Evolutionary conservation across 2,329 filamentous ascomycete species (phyloP), one percentile per base, ranked within the genome.

Genomic region (Aspergillus ochraceus): DNA sequence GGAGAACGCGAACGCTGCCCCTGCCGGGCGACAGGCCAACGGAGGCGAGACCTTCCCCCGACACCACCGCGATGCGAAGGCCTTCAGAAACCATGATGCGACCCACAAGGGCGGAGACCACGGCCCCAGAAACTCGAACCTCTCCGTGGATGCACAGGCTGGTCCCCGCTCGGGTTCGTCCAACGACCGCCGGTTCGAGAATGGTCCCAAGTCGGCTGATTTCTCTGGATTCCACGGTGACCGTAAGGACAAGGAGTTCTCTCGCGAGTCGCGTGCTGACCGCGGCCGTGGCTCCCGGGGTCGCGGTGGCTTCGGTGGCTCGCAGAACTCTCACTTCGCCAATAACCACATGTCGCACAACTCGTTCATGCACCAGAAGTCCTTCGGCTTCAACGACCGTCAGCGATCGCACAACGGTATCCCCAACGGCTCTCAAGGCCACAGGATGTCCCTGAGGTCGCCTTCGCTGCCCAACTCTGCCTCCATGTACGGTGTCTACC

Each of bases 401-500:
- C 74, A 78, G 58, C 73, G 77, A 10, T 72, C 76, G n/a, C 77
- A 77, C 47, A 72, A 74, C 59, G 70, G 66, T 12, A 63, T 72
- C 47, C 61, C 74, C 52, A 78, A 76, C 61, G 73, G 74, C 46
- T 64, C 73, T 9, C 74, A 81, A 58, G 79, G 79, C 60, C 83
- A 81, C 64, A 80, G 85, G 54, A 79, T 81, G 65, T 79, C 79
- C 52, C 74, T 83, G 60, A 81, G 87, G 57, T 86, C 87, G 26
- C 86, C 88, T 63, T 88, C 87, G 1, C 82, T 88, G 66, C 84
- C 86, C 2, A 81, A 81, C 45, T 81, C 83, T 19, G 70, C 64
- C 39, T 74, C 75, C 30, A 77, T 81, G 63, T 88, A 84, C 70
- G 75, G 75, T 58, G 79, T 77, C 51, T 79, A 78, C 64, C 69